Base-by-base conservation (phyloP, 495 filamentous ascomycete species). In the Bryoglossum gracile region DNA sequence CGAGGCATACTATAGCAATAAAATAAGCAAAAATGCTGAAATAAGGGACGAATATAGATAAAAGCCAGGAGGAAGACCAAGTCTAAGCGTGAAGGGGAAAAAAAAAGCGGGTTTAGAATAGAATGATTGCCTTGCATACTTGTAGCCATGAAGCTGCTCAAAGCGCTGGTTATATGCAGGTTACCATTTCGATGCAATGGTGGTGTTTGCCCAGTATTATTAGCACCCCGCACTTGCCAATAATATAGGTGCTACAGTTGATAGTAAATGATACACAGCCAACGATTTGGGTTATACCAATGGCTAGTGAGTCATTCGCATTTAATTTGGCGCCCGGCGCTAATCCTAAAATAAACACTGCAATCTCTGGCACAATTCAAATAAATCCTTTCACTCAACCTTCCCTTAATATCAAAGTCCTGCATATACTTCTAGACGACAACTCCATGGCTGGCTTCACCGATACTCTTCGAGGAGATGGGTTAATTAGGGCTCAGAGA, bases 391-490 rank as follows among this genome's bases (percentile, higher is more conserved):
- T 37, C n/a, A 25, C 30, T 48, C 28, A 17, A 36, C 44, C 19
- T 48, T 28, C 44, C 44, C 33, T 37, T 21, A 4, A 24, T 13
- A 37, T 24, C 26, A 48, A 13, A 35, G n/a, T 48, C 32, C 24
- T 19, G 17, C 19, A n/a, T 48, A 19, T 37, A 36, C 28, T 36
- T 10, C 28, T 17, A 48, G 14, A 48, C 33, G 33, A 48, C 33
- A 48, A 23, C 18, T 37, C 44, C 23, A 37, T 48, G 44, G 4
- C 44, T 48, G 44, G 30, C 16, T 48, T 48, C n/a, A n/a, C 21
- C 26, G 32, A 37, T 17, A 39, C 44, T 24, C 32, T 48, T 37
- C 44, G 22, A 25, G 44, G 44, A 14, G 34, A 39, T 23, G 44
- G 44, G 30, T 37, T 48, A 16, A 32, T 17, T 28, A 44, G 24